phyloP scores from a whole-genome alignment of 2,329 filamentous ascomycete species.

The Pyrenophora tritici-repentis region DNA sequence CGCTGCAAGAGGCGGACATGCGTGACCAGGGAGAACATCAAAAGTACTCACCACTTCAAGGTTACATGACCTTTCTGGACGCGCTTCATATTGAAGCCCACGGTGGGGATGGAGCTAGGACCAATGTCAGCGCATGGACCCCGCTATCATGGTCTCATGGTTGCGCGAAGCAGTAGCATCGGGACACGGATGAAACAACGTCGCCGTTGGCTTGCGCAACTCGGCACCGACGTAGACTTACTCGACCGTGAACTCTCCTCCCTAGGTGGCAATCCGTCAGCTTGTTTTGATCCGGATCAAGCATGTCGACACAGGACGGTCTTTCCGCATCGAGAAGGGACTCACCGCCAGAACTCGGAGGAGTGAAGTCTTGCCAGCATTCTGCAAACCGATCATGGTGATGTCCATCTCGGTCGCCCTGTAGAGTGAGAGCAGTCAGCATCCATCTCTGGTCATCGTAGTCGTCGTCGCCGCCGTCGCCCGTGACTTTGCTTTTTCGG shows the following conservation, averaged over 20 bases:
- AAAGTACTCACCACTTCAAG: conserved; percentile 75
- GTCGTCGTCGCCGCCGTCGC: not conserved
- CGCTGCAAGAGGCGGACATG: conserved; percentile 44
- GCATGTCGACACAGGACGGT: conserved; percentile 32
- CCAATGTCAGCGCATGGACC: conserved; percentile 47
- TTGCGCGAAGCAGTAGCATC: conserved; percentile 37
- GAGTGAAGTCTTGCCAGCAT: conserved; percentile 96
- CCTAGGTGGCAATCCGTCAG: conserved; percentile 61
- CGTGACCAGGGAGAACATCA: conserved; percentile 40
- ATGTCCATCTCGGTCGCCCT: conserved; percentile 99
- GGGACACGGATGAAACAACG: conserved; percentile 34
- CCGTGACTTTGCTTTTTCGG: conserved; percentile 23
- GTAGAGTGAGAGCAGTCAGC: conserved; percentile 29
- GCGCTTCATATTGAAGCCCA: conserved; percentile 98
- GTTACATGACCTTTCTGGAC: conserved; percentile 98
- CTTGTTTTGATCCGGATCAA: conserved; percentile 23
- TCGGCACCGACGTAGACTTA: conserved; percentile 61
- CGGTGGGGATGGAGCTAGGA: conserved; percentile 91
- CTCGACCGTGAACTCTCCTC: conserved; percentile 98
- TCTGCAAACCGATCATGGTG: conserved; percentile 97
- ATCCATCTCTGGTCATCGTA: conserved; percentile 9
- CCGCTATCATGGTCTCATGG: conserved; percentile 29
- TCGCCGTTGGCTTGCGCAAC: conserved; percentile 34
- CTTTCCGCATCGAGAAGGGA: conserved; percentile 43
- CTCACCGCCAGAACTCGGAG: conserved; percentile 93